A percentile compares a stretch with the other conserved stretches of the same genome.
Conservation (phyloP, 2,329 filamentous ascomycete species). For the Verticillium dahliae region DNA sequence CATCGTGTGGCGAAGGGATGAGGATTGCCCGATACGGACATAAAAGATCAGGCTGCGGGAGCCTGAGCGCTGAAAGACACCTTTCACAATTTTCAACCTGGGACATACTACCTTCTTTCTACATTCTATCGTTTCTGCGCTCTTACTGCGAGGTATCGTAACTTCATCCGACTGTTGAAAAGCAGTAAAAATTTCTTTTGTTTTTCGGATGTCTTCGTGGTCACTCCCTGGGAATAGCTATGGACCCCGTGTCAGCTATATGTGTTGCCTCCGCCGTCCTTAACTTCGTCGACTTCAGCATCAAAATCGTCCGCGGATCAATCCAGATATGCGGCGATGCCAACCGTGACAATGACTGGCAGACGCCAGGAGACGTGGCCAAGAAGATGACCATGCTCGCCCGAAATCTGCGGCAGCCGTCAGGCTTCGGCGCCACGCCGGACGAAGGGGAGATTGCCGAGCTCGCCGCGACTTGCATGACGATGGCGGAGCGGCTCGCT, state of each 20-base stretch:
- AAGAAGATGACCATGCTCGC: background rate
- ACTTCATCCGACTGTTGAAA: too few species aligned
- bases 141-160: too few species aligned
- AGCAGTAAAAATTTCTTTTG: too few species aligned
- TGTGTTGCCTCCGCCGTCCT: constrained; percentile 36
- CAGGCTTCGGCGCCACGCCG: background rate
- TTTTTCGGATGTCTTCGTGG: too few species aligned
- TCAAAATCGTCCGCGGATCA: constrained; percentile 33
- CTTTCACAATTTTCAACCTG: too few species aligned
- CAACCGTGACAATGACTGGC: constrained; percentile 27
- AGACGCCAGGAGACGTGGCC: constrained; percentile 2
- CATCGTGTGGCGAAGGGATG: too few species aligned
- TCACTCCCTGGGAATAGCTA: background rate
- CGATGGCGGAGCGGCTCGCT: constrained; percentile 3
- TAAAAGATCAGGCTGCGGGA: too few species aligned
- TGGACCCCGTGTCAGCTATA: constrained; percentile 25
- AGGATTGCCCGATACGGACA: too few species aligned
- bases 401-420: background rate
- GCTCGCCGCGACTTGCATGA: constrained; percentile 5
- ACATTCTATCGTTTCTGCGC: too few species aligned
- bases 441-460: constrained; percentile 6
- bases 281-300: constrained; percentile 35
- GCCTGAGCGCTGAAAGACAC: too few species aligned
- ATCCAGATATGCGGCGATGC: constrained; percentile 39
- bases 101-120: too few species aligned